phyloP scores from a whole-genome alignment of 148 eudicot species.

The Agrostemma githago region DNA sequence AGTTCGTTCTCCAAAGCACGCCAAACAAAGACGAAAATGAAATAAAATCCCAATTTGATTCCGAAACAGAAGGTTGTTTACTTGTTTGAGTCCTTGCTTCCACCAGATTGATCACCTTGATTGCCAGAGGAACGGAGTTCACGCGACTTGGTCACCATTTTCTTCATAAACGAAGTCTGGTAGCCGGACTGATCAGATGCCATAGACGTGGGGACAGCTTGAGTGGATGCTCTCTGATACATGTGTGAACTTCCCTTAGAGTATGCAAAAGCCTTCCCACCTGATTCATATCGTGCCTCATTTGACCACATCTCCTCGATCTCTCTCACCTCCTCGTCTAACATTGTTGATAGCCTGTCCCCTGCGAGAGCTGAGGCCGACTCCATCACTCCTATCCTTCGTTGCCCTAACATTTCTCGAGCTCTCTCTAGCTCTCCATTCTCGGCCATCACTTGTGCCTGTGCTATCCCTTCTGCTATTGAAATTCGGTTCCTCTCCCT shows the following conservation, averaged over 20 bases:
- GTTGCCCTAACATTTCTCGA: slow-evolving; percentile 16
- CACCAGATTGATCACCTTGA: slow-evolving; percentile 1
- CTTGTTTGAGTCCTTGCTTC: slow-evolving; percentile 10
- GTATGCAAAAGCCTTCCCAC: slow-evolving; percentile 30
- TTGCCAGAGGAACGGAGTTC: not conserved
- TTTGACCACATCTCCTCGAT: slow-evolving; percentile 29
- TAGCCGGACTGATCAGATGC: not conserved
- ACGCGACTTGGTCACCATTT: slow-evolving; percentile 22
- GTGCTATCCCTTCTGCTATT: slow-evolving; percentile 30
- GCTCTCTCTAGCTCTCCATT: slow-evolving; percentile 32
- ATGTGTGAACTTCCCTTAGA: slow-evolving; percentile 32
- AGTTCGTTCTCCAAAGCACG: not conserved
- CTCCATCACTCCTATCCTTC: slow-evolving; percentile 5
- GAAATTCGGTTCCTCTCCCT: slow-evolving; percentile 34
- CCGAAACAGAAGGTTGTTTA: not conserved
- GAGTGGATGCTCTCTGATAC: slow-evolving; percentile 39
- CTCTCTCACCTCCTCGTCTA: slow-evolving; percentile 30
- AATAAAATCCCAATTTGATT: too few species aligned
- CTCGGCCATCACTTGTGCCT: slow-evolving; percentile 39
- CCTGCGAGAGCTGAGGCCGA: slow-evolving; percentile 28
- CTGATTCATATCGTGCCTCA: slow-evolving; percentile 18
- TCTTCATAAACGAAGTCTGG: slow-evolving; percentile 20
- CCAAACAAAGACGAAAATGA: not conserved
- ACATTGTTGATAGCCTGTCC: slow-evolving; percentile 20
- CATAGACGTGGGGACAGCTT: not conserved